Base-by-base conservation (phyloP, 2,329 filamentous ascomycete species). In the Cytospora leucostoma region DNA sequence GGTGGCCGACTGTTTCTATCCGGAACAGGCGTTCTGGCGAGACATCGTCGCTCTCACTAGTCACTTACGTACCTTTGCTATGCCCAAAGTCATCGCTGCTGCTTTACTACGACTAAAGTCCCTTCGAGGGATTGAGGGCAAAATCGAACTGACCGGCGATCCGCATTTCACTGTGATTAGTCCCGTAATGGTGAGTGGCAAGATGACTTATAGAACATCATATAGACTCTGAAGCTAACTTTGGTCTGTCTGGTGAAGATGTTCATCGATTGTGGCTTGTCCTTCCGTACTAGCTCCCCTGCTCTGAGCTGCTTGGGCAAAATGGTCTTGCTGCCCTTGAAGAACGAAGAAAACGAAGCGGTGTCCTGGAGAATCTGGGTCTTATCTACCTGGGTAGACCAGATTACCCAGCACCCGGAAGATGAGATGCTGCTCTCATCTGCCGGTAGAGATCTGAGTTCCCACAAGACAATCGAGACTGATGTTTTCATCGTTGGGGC, bases 31-130 rank as follows among this genome's bases (percentile, higher is more conserved):
- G 6, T 77, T 72, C 66, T 77, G 74, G 75, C 71, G 71, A 33
- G 76, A 78, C 55, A 67, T 70, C 33, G 40, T 78, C 44, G 73
- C 74, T 0, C 59, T 78, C 27, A 77, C 75, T 0, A 74, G 67
- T 57, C 73, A 77, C 51, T 52, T 75, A 17, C 74, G 75, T 13
- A 77, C 73, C 2, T 75, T 77, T 40, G 62, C 21, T 2, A 56
- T 35, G 0, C 63, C 69, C 1, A 60, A 50, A 0, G 63, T 67
- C 0, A 70, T 76, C 54, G 50, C 56, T 33, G n/a, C 27, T 37
- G 56, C 32, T 17, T 15, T 60, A 10, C 34, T 60, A 19, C 15
- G 11, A 15, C n/a, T 19, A 19, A 59, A 59, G 8, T 7, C 34
- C 2, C n/a, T 38, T 13, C 34, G 61, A 19, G 37, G 50, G 1